A percentile compares a stretch with the other conserved stretches of the same genome.
Evolutionary conservation across 495 filamentous ascomycete species (phyloP).

Genomic region (Pyronema omphalodes): DNA sequence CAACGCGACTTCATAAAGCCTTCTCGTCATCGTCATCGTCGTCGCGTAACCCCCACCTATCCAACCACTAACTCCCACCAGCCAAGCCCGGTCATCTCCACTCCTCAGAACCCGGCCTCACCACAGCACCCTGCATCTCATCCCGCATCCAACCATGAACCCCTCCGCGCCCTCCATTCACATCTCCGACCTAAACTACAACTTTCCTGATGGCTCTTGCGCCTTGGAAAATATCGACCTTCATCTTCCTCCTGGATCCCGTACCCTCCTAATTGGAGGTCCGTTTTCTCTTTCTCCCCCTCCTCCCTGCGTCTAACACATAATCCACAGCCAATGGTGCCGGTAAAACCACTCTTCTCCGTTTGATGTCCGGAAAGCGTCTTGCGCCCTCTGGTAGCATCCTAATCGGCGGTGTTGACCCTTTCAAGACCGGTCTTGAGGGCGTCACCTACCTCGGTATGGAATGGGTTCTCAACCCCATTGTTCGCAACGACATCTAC

Average conservation of each 20-base stretch:
- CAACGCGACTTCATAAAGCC: too few relatives aligned
- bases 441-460: slow-evolving; percentile 85
- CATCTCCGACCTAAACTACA: slow-evolving; percentile 64
- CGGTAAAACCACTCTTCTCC: slow-evolving; percentile 91
- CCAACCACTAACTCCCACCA: too few relatives aligned
- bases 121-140: not conserved
- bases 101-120: slow-evolving; percentile 10
- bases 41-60: too few relatives aligned
- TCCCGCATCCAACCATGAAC: not conserved
- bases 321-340: slow-evolving; percentile 62
- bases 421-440: slow-evolving; percentile 70
- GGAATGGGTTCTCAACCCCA: slow-evolving; percentile 97
- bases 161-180: slow-evolving; percentile 31
- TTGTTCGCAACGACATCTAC: slow-evolving; percentile 86
- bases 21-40: too few relatives aligned
- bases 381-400: slow-evolving; percentile 61
- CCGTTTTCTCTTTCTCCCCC: slow-evolving; percentile 12
- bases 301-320: not conserved
- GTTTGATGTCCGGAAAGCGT: slow-evolving; percentile 58
- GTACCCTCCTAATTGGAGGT: slow-evolving; percentile 87
- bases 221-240: slow-evolving; percentile 57
- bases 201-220: slow-evolving; percentile 60
- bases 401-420: slow-evolving; percentile 61
- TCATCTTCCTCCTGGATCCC: slow-evolving; percentile 58
- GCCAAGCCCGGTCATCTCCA: slow-evolving; percentile 3